Conservation (phyloP, 495 filamentous ascomycete species). For the Achaetomiella virescens region DNA sequence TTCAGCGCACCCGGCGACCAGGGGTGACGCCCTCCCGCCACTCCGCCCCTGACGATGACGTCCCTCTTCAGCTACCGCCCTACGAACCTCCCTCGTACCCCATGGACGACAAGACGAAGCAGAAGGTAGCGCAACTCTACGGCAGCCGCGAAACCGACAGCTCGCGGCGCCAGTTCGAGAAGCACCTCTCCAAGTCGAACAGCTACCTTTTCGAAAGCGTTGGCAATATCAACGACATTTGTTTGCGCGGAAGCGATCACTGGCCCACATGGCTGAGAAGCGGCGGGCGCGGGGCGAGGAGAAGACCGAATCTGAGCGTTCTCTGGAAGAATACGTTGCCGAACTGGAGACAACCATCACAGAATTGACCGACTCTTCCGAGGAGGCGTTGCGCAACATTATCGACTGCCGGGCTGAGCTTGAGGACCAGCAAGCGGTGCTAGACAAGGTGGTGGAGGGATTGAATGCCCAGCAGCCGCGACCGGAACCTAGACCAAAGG, state of each 20-base stretch:
- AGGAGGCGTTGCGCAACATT: conserved; percentile 37
- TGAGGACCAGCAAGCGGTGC: conserved; percentile 36
- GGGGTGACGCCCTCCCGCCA: background rate
- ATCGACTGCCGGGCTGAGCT: conserved; percentile 46
- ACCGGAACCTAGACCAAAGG: conserved; percentile 13
- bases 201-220: conserved; percentile 31
- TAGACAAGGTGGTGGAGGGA: conserved; percentile 40
- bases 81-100: conserved; percentile 55
- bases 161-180: conserved; percentile 27
- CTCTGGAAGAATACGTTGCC: conserved; percentile 32
- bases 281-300: conserved; percentile 31
- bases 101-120: conserved; percentile 31
- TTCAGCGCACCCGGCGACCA: conserved; percentile 13
- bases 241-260: conserved; percentile 44
- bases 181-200: conserved; percentile 34
- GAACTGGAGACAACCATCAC: conserved; percentile 35
- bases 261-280: conserved; percentile 29
- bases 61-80: conserved; percentile 41
- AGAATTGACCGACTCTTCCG: conserved; percentile 33
- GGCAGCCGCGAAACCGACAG: conserved; percentile 22
- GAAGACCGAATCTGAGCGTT: conserved; percentile 34
- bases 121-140: conserved; percentile 29
- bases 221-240: conserved; percentile 49
- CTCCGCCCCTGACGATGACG: background rate
- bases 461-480: conserved; percentile 41